phyloP scores from a whole-genome alignment of 139 green algal genomes.

The Chlorella vulgaris region DNA sequence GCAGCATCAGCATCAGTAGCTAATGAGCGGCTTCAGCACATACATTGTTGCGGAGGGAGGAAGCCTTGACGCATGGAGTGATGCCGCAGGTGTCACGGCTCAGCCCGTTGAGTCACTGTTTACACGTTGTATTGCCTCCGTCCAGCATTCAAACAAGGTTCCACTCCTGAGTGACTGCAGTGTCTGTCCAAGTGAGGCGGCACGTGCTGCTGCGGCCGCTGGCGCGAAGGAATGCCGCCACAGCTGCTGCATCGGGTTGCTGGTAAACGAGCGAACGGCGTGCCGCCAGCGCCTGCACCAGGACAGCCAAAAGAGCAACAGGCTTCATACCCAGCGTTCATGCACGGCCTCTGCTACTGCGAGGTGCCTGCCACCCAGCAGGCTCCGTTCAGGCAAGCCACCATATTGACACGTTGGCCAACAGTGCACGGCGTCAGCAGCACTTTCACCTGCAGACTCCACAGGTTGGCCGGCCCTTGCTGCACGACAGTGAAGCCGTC shows the following conservation, averaged over 20 bases:
- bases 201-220: slow-evolving; percentile 39
- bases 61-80: no score
- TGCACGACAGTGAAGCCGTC: slow-evolving; percentile 61
- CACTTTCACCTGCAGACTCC: slow-evolving; percentile 54
- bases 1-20: no score
- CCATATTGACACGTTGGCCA: no score
- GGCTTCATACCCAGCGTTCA: background rate
- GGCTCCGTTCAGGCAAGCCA: no score
- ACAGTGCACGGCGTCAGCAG: no score
- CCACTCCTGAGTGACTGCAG: slow-evolving; percentile 44
- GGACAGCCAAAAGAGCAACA: slow-evolving; percentile 22
- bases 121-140: no score
- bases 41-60: no score
- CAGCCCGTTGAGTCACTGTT: no score
- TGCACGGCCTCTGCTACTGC: background rate
- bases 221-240: slow-evolving; percentile 61
- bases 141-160: slow-evolving; percentile 21
- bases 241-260: slow-evolving; percentile 59
- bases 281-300: slow-evolving; percentile 54
- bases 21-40: no score
- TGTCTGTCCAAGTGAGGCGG: slow-evolving; percentile 31
- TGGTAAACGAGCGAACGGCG: slow-evolving; percentile 55
- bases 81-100: no score
- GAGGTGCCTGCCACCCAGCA: background rate
- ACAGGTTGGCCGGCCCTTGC: slow-evolving; percentile 72